Conservation (phyloP, 805 yeast species). For the Hanseniaspora valbyensis region DNA sequence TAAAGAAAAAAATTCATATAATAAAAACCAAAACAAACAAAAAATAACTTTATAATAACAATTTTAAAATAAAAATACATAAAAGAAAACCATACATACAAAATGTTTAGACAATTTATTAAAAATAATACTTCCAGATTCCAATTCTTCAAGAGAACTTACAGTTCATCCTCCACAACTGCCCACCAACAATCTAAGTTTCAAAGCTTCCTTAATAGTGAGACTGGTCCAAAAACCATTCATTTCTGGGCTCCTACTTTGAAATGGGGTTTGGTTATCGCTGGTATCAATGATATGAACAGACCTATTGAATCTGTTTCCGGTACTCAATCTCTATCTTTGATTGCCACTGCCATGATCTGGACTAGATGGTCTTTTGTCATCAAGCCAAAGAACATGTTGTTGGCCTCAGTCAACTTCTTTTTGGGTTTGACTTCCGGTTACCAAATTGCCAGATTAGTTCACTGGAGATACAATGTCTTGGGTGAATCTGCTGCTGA, state of each 20-base stretch:
- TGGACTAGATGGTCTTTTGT: conserved; percentile 99
- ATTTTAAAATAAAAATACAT: background rate
- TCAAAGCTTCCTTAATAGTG: conserved; percentile 63
- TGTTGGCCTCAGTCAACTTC: conserved; percentile 87
- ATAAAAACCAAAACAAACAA: background rate
- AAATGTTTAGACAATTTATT: conserved; percentile 12
- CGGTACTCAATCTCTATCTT: conserved; percentile 58
- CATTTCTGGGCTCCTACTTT: conserved; percentile 84
- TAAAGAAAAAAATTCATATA: no score
- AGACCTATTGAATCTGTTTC: conserved; percentile 89
- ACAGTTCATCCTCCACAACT: conserved; percentile 2
- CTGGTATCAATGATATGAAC: conserved; percentile 74
- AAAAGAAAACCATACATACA: background rate
- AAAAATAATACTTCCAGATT: conserved; percentile 3
- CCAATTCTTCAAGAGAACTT: conserved; percentile 9
- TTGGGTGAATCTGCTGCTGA: conserved; percentile 54
- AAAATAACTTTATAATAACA: no score
- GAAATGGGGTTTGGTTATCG: conserved; percentile 82
- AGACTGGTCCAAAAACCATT: conserved; percentile 93
- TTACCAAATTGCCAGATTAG: conserved; percentile 64
- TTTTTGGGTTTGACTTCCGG: conserved; percentile 87
- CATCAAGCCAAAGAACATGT: conserved; percentile 73
- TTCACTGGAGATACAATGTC: conserved; percentile 44
- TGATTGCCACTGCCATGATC: conserved; percentile 81
- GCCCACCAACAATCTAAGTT: conserved; percentile 37